Percentiles rank a stretch among this genome's conserved stretches.
Evolutionary conservation across 1,284 basidiomycete species (phyloP).

Genomic region (Fomitopsis schrenkii): DNA sequence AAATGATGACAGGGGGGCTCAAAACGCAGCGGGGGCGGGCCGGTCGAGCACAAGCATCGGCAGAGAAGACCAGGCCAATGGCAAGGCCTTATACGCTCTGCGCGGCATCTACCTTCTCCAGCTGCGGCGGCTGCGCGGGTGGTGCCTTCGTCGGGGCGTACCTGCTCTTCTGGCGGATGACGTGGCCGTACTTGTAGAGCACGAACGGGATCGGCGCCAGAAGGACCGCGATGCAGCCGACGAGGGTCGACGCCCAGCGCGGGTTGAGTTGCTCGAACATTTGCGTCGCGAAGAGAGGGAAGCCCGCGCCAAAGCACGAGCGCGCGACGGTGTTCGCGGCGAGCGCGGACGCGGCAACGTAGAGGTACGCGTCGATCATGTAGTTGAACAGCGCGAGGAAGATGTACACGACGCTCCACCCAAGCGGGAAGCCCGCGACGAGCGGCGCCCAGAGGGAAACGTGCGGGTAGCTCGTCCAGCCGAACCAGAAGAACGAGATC

Average conservation of each 20-base stretch:
- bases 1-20: not conserved
- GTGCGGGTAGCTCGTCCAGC: constrained; percentile 37
- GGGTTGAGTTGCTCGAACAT: constrained; percentile 32
- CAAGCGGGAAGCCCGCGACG: constrained; percentile 24
- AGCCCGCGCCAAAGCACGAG: constrained; percentile 32
- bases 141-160: constrained; percentile 22
- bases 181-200: constrained; percentile 27
- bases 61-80: no score
- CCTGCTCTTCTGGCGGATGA: constrained; percentile 26
- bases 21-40: not conserved
- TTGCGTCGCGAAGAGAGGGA: constrained; percentile 35
- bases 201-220: constrained; percentile 34
- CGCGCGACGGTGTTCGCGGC: constrained; percentile 34
- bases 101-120: constrained; percentile 6
- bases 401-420: constrained; percentile 27
- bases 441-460: constrained; percentile 31
- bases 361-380: constrained; percentile 36
- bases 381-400: constrained; percentile 35
- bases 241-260: constrained; percentile 31
- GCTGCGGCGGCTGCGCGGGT: constrained; percentile 12
- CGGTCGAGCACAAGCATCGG: not conserved
- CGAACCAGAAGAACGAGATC: constrained; percentile 41
- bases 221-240: constrained; percentile 26
- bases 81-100: not conserved
- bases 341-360: constrained; percentile 35